These are phyloP conservation scores for Blumeria graminis DNA, from an alignment of 2,329 filamentous ascomycete species.

Conservation along the genomic window DNA sequence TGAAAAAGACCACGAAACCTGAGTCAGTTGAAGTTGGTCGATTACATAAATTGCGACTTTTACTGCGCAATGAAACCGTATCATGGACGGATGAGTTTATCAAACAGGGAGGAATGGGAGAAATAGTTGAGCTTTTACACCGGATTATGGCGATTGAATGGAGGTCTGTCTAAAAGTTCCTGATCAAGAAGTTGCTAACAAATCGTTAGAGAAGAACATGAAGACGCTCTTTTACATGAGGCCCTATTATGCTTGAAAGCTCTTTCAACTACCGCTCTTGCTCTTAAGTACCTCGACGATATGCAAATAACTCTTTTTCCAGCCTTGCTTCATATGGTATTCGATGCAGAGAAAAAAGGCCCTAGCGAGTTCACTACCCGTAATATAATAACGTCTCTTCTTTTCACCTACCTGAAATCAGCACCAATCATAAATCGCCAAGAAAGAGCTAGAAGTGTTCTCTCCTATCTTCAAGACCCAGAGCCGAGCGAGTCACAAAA, in stretches of 20 bases:
- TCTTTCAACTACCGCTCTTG: constrained; percentile 72
- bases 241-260: constrained; percentile 82
- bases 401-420: constrained; percentile 69
- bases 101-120: constrained; percentile 69
- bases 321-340: constrained; percentile 18
- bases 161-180: constrained; percentile 35
- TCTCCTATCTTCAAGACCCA: constrained; percentile 60
- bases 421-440: constrained; percentile 36
- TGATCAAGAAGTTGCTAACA: constrained; percentile 16
- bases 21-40: constrained; percentile 80
- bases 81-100: constrained; percentile 90
- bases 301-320: constrained; percentile 69
- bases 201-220: constrained; percentile 59
- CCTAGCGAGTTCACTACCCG: constrained; percentile 91
- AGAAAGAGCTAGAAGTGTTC: constrained; percentile 44
- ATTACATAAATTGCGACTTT: constrained; percentile 70
- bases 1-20: constrained; percentile 59
- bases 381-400: constrained; percentile 64
- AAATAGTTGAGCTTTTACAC: constrained; percentile 66
- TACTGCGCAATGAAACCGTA: constrained; percentile 85
- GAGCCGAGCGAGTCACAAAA: constrained; percentile 49
- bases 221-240: constrained; percentile 81
- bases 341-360: constrained; percentile 42
- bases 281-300: constrained; percentile 54
- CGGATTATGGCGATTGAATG: constrained; percentile 92